phyloP scores from a whole-genome alignment of 495 filamentous ascomycete species.

The Penicillium argentinense region DNA sequence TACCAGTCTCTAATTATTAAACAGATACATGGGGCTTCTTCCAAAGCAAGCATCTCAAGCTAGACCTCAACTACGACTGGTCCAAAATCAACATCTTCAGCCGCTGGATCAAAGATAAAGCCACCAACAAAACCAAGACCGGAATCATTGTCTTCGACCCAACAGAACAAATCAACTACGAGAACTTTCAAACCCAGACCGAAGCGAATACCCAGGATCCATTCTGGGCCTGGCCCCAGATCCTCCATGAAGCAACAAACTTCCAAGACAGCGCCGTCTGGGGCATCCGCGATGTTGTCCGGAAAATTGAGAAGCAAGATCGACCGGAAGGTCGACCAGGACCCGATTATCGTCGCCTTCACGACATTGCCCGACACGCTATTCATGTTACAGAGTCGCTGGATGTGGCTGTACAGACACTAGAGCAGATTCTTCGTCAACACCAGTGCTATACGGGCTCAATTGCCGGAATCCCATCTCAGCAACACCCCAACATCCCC shows the following conservation, averaged over 20 bases:
- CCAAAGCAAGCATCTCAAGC: conserved; percentile 6
- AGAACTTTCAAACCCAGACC: neutral
- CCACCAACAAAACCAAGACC: conserved; percentile 17
- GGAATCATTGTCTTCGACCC: conserved; percentile 37
- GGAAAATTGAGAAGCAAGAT: conserved; percentile 20
- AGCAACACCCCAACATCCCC: neutral
- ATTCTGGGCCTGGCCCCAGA: conserved; percentile 19
- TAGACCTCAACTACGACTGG: conserved; percentile 5
- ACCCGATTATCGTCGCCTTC: conserved; percentile 40
- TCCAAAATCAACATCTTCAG: conserved; percentile 12
- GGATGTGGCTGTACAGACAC: conserved; percentile 32
- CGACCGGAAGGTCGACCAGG: neutral
- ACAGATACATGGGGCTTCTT: conserved; percentile 20
- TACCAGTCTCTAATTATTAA: neutral
- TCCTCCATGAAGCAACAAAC: conserved; percentile 16
- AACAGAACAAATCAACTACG: neutral
- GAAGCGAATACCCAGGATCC: conserved; percentile 9
- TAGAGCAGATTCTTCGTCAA: conserved; percentile 36
- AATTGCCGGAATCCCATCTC: neutral
- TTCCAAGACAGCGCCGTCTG: conserved; percentile 28
- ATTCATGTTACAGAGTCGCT: conserved; percentile 49
- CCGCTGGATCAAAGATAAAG: neutral
- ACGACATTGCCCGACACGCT: conserved; percentile 49
- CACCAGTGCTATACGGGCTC: conserved; percentile 19
- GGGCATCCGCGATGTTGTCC: conserved; percentile 24